Evolutionary conservation across 768 basidiomycete genomes (phyloP).

Genomic region (Tephrocybe rancida): DNA sequence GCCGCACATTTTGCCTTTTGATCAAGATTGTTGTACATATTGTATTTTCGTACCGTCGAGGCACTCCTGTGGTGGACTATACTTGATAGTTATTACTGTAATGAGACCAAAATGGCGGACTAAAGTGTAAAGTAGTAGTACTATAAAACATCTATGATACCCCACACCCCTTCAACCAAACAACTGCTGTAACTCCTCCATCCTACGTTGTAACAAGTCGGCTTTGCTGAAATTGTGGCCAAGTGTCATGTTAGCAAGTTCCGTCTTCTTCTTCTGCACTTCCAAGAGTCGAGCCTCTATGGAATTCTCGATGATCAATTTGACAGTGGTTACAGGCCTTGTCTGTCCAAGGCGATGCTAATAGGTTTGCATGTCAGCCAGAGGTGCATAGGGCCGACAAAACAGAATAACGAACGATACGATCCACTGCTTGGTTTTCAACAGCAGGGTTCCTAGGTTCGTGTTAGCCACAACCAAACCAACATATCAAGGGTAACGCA

Average conservation of each 20-base stretch:
- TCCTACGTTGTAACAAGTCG: slow-evolving; percentile 82
- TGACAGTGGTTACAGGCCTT: slow-evolving; percentile 86
- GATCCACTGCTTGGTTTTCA: slow-evolving; percentile 97
- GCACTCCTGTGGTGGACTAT: neutral
- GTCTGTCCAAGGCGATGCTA: slow-evolving; percentile 97
- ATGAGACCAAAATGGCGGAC: slow-evolving; percentile 20
- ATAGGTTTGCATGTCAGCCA: slow-evolving; percentile 6
- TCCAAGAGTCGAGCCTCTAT: slow-evolving; percentile 93
- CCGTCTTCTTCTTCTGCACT: slow-evolving; percentile 94
- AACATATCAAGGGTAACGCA: slow-evolving; percentile 29
- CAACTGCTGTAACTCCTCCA: slow-evolving; percentile 84
- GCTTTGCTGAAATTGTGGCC: slow-evolving; percentile 84
- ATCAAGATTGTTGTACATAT: slow-evolving; percentile 15
- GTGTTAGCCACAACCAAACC: slow-evolving; percentile 4
- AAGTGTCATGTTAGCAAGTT: slow-evolving; percentile 91
- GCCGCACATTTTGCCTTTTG: slow-evolving; percentile 77
- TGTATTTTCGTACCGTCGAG: neutral
- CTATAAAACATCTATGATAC: slow-evolving; percentile 30
- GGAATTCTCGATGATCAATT: slow-evolving; percentile 91
- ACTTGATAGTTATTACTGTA: slow-evolving; percentile 17
- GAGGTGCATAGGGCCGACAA: neutral
- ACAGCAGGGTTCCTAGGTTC: slow-evolving; percentile 87
- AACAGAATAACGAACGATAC: slow-evolving; percentile 69
- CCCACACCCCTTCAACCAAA: slow-evolving; percentile 46
- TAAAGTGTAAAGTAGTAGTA: slow-evolving; percentile 25